Evolutionary conservation across 495 filamentous ascomycete species (phyloP).

Genomic region (Lasiosphaeria miniovina): DNA sequence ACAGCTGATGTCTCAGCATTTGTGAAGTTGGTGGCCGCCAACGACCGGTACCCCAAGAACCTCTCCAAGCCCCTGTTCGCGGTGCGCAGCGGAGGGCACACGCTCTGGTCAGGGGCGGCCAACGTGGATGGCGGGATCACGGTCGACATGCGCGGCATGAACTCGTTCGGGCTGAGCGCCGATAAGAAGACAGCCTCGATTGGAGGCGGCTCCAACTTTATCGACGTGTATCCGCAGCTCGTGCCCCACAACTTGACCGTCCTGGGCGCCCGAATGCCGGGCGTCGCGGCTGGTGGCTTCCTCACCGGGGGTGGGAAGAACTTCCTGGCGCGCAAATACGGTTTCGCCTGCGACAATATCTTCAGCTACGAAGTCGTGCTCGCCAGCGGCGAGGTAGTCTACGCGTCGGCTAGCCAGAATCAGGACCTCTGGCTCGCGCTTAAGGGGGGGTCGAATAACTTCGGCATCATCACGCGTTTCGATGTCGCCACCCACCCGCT

Average conservation of each 20-base stretch:
- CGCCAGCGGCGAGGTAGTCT: slow-evolving; percentile 51
- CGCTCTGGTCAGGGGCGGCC: slow-evolving; percentile 36
- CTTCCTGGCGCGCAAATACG: slow-evolving; percentile 44
- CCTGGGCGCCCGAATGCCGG: slow-evolving; percentile 39
- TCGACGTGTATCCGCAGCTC: slow-evolving; percentile 40
- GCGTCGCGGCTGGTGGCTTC: slow-evolving; percentile 42
- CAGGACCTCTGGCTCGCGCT: slow-evolving; percentile 42
- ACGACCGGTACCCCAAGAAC: background rate
- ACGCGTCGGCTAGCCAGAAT: slow-evolving; percentile 40
- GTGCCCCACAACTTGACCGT: slow-evolving; percentile 38
- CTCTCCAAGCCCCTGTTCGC: slow-evolving; percentile 22
- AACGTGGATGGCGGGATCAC: slow-evolving; percentile 47
- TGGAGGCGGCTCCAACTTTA: slow-evolving; percentile 43
- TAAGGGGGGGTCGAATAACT: slow-evolving; percentile 49
- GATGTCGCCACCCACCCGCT: slow-evolving; percentile 44
- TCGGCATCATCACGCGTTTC: slow-evolving; percentile 50
- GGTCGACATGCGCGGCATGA: slow-evolving; percentile 41
- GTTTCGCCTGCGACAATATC: slow-evolving; percentile 44
- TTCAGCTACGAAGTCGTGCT: slow-evolving; percentile 53
- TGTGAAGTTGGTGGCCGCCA: background rate
- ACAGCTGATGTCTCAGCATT: background rate
- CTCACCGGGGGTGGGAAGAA: slow-evolving; percentile 43
- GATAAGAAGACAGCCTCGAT: slow-evolving; percentile 37
- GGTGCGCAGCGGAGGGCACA: slow-evolving; percentile 44
- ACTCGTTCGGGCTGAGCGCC: slow-evolving; percentile 33